These are phyloP conservation scores for Ascochyta pisi DNA, from an alignment of 2,329 filamentous ascomycete genomes.

Conservation along the genomic window DNA sequence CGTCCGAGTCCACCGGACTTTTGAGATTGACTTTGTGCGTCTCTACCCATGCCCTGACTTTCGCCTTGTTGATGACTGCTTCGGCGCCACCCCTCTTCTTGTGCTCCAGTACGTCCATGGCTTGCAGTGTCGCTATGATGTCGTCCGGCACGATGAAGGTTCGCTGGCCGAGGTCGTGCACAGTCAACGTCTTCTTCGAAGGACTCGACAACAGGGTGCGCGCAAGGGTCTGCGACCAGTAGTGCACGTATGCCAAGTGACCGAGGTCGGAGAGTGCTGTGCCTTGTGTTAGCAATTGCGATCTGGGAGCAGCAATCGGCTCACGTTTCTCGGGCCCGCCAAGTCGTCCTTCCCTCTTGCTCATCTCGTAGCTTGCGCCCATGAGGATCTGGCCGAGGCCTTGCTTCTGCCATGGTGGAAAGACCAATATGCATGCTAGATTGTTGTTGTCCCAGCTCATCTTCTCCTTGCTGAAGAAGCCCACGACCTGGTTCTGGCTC, in stretches of 20 bases:
- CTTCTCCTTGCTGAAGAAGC: constrained; percentile 99
- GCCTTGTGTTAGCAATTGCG: constrained; percentile 12
- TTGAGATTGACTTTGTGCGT: constrained; percentile 68
- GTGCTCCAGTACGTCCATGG: constrained; percentile 74
- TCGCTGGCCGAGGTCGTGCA: constrained; percentile 74
- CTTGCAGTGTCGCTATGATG: constrained; percentile 76
- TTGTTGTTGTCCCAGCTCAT: constrained; percentile 99
- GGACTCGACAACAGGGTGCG: constrained; percentile 63
- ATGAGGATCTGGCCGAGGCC: constrained; percentile 89
- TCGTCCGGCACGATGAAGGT: constrained; percentile 90
- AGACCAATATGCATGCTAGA: constrained; percentile 92
- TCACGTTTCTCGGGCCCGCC: constrained; percentile 88
- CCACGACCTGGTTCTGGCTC: constrained; percentile 67
- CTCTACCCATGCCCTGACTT: constrained; percentile 71
- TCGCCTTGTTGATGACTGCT: constrained; percentile 63
- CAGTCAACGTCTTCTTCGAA: constrained; percentile 62
- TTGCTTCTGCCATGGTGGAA: constrained; percentile 93
- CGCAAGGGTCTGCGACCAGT: constrained; percentile 85
- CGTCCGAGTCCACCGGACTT: constrained; percentile 72
- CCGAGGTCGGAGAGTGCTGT: constrained; percentile 81
- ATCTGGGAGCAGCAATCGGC: constrained; percentile 6
- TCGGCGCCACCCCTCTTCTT: constrained; percentile 59
- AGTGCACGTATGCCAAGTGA: constrained; percentile 79
- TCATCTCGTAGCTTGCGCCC: constrained; percentile 92
- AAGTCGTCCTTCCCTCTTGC: constrained; percentile 78